Evolutionary conservation across 345 rosid genomes (phyloP).

Genomic region (Barbarea vulgaris): DNA sequence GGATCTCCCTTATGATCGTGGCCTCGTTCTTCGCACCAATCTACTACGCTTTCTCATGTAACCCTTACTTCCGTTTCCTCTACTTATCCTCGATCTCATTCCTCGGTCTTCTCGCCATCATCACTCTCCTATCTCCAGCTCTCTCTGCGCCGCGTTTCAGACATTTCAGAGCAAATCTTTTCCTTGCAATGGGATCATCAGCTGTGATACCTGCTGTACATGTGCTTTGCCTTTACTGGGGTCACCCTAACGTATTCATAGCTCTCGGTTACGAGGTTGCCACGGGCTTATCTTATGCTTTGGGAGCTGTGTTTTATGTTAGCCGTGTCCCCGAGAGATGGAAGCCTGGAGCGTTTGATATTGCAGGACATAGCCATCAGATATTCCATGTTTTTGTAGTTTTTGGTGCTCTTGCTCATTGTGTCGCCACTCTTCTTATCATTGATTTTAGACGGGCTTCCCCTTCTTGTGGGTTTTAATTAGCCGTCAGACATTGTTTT

Average conservation of each 20-base stretch:
- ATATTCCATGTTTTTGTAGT: constrained; percentile 91
- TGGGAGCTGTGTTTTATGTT: constrained; percentile 68
- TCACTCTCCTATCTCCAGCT: constrained; percentile 76
- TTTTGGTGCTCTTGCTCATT: constrained; percentile 75
- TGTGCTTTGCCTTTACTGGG: constrained; percentile 64
- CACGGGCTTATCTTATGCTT: constrained; percentile 60
- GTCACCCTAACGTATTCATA: constrained; percentile 58
- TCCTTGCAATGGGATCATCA: constrained; percentile 83
- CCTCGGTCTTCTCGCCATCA: constrained; percentile 63
- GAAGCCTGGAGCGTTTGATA: constrained; percentile 91
- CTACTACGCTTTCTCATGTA: constrained; percentile 78
- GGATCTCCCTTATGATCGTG: constrained; percentile 89
- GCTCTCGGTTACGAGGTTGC: constrained; percentile 67
- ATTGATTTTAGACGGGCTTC: constrained; percentile 64
- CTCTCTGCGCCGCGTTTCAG: constrained; percentile 62
- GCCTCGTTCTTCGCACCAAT: constrained; percentile 89
- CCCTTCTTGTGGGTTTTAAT: constrained; percentile 51
- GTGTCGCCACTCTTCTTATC: constrained; percentile 66
- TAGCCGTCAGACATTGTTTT: not conserved
- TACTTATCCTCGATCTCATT: constrained; percentile 67
- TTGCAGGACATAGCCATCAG: constrained; percentile 95
- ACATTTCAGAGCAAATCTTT: constrained; percentile 65
- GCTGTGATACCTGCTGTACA: constrained; percentile 81
- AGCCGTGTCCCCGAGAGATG: constrained; percentile 83
- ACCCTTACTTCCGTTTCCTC: constrained; percentile 57